Conservation (phyloP, 352 stramenopile species). For the Phytophthora macrochlamydospora region DNA sequence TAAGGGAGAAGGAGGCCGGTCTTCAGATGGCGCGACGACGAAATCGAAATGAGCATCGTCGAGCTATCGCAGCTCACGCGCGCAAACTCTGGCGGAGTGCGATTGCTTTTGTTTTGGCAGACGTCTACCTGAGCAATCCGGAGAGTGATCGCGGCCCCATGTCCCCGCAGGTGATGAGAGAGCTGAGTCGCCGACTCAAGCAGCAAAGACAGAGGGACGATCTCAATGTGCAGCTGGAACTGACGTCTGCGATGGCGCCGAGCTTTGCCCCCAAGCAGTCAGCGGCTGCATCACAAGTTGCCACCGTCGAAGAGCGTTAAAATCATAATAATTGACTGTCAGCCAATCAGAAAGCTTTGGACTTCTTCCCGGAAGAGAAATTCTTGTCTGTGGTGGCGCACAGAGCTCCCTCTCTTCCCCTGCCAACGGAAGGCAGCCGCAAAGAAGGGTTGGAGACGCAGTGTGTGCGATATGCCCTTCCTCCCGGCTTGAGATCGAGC, state of each 20-base stretch:
- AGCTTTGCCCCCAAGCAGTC: background rate
- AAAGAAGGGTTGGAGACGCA: too few species aligned
- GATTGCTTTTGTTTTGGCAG: slow-evolving; percentile 57
- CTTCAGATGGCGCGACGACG: slow-evolving; percentile 41
- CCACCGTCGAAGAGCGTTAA: slow-evolving; percentile 13
- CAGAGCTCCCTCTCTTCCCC: too few species aligned
- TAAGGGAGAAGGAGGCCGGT: slow-evolving; percentile 44
- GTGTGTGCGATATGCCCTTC: too few species aligned
- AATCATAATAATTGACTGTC: too few species aligned
- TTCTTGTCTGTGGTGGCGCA: too few species aligned
- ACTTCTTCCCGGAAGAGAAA: too few species aligned
- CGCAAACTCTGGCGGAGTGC: slow-evolving; percentile 64
- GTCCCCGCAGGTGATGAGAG: slow-evolving; percentile 59
- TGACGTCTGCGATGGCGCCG: slow-evolving; percentile 30
- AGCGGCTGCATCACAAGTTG: slow-evolving; percentile 21
- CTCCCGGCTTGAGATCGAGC: too few species aligned
- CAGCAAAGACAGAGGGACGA: slow-evolving; percentile 35
- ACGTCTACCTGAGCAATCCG: slow-evolving; percentile 58
- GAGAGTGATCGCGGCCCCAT: slow-evolving; percentile 41
- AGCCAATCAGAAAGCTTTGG: too few species aligned
- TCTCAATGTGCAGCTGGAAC: slow-evolving; percentile 46
- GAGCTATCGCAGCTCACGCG: slow-evolving; percentile 47
- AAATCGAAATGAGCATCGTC: slow-evolving; percentile 50
- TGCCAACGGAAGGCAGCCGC: too few species aligned
- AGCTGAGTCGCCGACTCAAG: slow-evolving; percentile 62